A percentile compares a stretch with the other conserved stretches of the same genome.
Conservation (phyloP, 2,329 filamentous ascomycete genomes). For the Hymenoscyphus repandus region DNA sequence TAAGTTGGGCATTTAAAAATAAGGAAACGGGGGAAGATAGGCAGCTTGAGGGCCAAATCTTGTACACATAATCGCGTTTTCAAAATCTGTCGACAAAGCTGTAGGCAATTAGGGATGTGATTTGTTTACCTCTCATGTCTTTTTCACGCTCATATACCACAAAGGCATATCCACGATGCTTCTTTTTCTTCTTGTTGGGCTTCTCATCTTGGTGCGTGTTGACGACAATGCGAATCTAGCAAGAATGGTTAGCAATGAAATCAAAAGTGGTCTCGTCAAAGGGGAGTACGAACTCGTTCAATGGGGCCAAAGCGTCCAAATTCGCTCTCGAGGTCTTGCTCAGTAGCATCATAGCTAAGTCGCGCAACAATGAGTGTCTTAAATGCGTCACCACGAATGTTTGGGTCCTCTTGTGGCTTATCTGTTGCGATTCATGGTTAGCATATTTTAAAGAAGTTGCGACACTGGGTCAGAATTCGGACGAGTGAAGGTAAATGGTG, state of each 20-base stretch:
- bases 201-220: slow-evolving; percentile 66
- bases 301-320: slow-evolving; percentile 93
- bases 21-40: slow-evolving; percentile 32
- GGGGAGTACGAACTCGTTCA: slow-evolving; percentile 62
- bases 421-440: slow-evolving; percentile 44
- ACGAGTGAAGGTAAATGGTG: slow-evolving; percentile 23
- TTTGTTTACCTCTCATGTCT: slow-evolving; percentile 93
- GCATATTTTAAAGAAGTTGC: slow-evolving; percentile 11
- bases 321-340: slow-evolving; percentile 86
- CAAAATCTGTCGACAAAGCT: slow-evolving; percentile 21
- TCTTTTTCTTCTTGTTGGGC: slow-evolving; percentile 73
- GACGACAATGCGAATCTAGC: slow-evolving; percentile 78
- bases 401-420: slow-evolving; percentile 77
- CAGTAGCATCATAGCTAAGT: slow-evolving; percentile 82
- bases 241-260: neutral
- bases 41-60: slow-evolving; percentile 37
- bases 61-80: slow-evolving; percentile 34
- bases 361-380: slow-evolving; percentile 91
- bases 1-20: slow-evolving; percentile 26
- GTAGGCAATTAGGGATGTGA: slow-evolving; percentile 37
- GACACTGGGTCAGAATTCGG: slow-evolving; percentile 16
- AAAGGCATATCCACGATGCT: slow-evolving; percentile 89
- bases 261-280: neutral
- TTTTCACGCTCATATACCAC: slow-evolving; percentile 95
- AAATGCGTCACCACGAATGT: slow-evolving; percentile 89